Evolutionary conservation across 1,139 yeast genomes (phyloP).

Genomic region (Kluyveromyces sp.): DNA sequence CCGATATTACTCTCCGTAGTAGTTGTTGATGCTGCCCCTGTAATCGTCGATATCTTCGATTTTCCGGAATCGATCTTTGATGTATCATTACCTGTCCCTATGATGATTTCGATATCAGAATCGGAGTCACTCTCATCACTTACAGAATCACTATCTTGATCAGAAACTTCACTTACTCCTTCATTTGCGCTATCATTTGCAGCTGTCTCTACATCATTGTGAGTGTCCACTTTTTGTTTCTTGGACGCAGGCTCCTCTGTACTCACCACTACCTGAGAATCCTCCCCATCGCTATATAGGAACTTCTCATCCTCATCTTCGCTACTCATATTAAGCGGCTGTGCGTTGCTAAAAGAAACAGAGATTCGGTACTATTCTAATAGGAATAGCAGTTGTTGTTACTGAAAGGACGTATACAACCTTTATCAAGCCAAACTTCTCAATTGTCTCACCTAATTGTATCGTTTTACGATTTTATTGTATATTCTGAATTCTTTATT

Average conservation of each 20-base stretch:
- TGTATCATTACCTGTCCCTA: constrained; percentile 40
- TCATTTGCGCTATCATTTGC: constrained; percentile 1
- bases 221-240: constrained; percentile 10
- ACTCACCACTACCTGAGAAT: constrained; percentile 3
- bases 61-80: constrained; percentile 27
- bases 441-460: too few species aligned
- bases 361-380: too few species aligned
- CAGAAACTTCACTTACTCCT: not conserved
- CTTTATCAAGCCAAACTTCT: too few species aligned
- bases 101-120: constrained; percentile 57
- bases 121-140: constrained; percentile 31
- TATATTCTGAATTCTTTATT: too few species aligned
- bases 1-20: constrained; percentile 19
- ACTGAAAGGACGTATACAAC: too few species aligned
- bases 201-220: not conserved
- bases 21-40: constrained; percentile 24
- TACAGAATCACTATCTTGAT: not conserved
- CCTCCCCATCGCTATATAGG: constrained; percentile 67
- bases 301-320: constrained; percentile 77
- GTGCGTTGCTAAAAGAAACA: too few species aligned
- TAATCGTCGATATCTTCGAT: constrained; percentile 1
- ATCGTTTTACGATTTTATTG: too few species aligned
- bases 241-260: constrained; percentile 5
- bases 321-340: constrained; percentile 12
- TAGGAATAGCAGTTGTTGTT: too few species aligned